Percentiles rank a stretch among this genome's conserved stretches.
phyloP scores from a whole-genome alignment of 1,139 yeast species.

The Suhomyces taliae region DNA sequence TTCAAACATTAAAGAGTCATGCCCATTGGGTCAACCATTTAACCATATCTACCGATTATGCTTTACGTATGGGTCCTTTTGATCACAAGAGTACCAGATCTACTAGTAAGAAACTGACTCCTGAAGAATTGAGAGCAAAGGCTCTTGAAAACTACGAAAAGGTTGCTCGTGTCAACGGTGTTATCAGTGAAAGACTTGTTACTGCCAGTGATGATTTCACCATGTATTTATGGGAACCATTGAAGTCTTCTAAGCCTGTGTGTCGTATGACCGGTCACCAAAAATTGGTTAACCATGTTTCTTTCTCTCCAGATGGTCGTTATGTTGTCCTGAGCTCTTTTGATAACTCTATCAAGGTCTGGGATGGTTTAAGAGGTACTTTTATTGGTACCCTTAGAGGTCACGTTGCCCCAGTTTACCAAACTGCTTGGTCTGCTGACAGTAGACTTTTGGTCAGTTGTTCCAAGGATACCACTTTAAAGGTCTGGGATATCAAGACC shows the following conservation, averaged over 20 bases:
- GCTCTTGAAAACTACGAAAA: slow-evolving; percentile 65
- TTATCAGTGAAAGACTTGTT: slow-evolving; percentile 74
- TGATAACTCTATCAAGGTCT: slow-evolving; percentile 89
- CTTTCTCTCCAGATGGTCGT: slow-evolving; percentile 95
- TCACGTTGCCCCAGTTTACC: slow-evolving; percentile 97
- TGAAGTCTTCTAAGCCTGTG: slow-evolving; percentile 75
- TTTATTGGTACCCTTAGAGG: slow-evolving; percentile 91
- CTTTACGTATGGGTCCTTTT: slow-evolving; percentile 78
- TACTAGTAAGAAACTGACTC: slow-evolving; percentile 21
- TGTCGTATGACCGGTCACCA: slow-evolving; percentile 98
- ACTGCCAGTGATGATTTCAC: slow-evolving; percentile 98
- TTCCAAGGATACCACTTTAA: slow-evolving; percentile 94
- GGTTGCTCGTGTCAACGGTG: slow-evolving; percentile 72
- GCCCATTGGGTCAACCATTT: slow-evolving; percentile 98
- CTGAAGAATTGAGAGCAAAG: slow-evolving; percentile 34
- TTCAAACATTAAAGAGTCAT: slow-evolving; percentile 80
- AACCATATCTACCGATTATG: slow-evolving; percentile 88
- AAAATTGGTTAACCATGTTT: slow-evolving; percentile 91
- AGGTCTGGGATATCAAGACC: slow-evolving; percentile 94
- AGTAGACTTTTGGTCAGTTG: slow-evolving; percentile 87
- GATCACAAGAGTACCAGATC: slow-evolving; percentile 45
- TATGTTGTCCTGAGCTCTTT: slow-evolving; percentile 89
- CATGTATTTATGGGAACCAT: slow-evolving; percentile 96
- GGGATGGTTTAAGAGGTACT: slow-evolving; percentile 95
- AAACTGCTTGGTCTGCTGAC: slow-evolving; percentile 98